A percentile compares a stretch with the other conserved stretches of the same genome.
phyloP scores from a whole-genome alignment of 768 basidiomycete species.

The Gyrodon lividus region DNA sequence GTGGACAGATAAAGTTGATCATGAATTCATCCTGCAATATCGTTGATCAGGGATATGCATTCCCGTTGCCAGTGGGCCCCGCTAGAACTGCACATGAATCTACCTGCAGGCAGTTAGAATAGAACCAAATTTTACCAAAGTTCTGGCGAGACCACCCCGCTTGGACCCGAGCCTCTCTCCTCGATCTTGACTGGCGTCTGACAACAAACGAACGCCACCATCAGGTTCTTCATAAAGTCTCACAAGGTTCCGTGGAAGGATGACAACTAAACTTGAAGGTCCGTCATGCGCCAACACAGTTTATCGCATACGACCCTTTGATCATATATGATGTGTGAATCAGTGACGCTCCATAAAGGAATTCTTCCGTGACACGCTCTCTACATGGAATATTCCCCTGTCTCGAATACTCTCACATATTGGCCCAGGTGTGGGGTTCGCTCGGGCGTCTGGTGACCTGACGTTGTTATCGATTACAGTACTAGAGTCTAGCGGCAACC shows the following conservation, averaged over 20 bases:
- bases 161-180: neutral
- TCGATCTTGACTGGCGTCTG: neutral
- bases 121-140: neutral
- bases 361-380: too few species aligned
- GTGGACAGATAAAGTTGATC: neutral
- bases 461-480: too few species aligned
- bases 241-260: neutral
- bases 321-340: neutral
- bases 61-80: too few species aligned
- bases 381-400: neutral
- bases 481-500: neutral
- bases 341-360: neutral
- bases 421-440: neutral
- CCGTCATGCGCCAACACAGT: neutral
- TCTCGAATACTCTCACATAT: neutral
- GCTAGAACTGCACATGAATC: too few species aligned
- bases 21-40: neutral
- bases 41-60: too few species aligned
- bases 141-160: neutral
- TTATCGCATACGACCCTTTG: too few species aligned
- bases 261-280: neutral
- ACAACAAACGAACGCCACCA: neutral
- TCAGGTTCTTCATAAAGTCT: neutral
- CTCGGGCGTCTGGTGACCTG: too few species aligned
- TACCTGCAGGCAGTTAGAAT: neutral